Conservation (phyloP, 306 rosid species). For the Lathyrus sativus region DNA sequence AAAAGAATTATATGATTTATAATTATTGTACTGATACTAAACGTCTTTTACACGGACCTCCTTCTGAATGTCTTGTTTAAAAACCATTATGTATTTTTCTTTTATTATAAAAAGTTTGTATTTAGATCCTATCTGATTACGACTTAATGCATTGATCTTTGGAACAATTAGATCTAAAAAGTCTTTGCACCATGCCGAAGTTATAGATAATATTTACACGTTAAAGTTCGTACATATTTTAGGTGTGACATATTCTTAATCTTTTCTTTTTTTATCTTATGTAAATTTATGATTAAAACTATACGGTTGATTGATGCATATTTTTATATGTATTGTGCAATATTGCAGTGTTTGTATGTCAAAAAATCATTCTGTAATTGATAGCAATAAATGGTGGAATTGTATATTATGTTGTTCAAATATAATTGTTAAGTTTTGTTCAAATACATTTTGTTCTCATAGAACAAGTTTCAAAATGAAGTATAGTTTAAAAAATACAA, state of each 20-base stretch:
- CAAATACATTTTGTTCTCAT: too few relatives aligned
- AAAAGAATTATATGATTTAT: constrained; percentile 56
- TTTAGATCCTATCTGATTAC: too few relatives aligned
- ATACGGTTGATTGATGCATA: neutral
- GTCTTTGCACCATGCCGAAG: neutral
- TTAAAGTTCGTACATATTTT: neutral
- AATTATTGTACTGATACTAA: constrained; percentile 52
- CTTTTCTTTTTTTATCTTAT: neutral
- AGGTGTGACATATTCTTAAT: neutral
- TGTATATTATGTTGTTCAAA: too few relatives aligned
- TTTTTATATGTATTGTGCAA: too few relatives aligned
- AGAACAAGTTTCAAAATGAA: too few relatives aligned
- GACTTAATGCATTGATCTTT: neutral
- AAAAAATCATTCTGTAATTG: too few relatives aligned
- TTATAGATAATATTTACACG: neutral
- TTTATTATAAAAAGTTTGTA: too few relatives aligned
- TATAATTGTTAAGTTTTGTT: too few relatives aligned
- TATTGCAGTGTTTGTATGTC: too few relatives aligned
- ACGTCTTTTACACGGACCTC: constrained; percentile 50
- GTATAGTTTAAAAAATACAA: too few relatives aligned
- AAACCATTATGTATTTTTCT: too few relatives aligned
- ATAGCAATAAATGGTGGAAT: too few relatives aligned
- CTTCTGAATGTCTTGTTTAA: constrained; percentile 41
- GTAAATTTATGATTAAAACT: neutral
- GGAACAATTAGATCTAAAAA: neutral